Conservation (phyloP, 2,329 filamentous ascomycete species). For the Penicillium sumatraense region DNA sequence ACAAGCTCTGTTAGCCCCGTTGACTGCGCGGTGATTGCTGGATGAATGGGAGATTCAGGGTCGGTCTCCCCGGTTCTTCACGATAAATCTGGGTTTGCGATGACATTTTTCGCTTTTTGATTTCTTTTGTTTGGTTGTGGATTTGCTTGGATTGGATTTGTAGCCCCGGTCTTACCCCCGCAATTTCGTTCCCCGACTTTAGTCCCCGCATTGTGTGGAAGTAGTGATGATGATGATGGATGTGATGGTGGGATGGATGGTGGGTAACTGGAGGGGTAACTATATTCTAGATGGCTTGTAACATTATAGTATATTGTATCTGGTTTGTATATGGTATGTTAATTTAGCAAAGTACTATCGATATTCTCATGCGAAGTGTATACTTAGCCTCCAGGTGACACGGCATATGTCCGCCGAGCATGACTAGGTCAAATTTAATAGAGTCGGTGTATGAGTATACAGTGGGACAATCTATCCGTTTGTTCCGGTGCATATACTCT, state of each 20-base stretch:
- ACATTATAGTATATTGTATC: no score
- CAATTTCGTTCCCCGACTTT: conserved; percentile 5
- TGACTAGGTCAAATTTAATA: neutral
- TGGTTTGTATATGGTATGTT: no score
- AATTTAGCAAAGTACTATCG: no score
- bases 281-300: no score
- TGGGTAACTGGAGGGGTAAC: no score
- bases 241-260: no score
- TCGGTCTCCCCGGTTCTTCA: neutral
- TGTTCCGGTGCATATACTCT: neutral
- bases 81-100: neutral
- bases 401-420: conserved; percentile 4
- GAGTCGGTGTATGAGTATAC: neutral
- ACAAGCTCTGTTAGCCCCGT: no score
- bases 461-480: no score
- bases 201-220: neutral
- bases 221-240: neutral
- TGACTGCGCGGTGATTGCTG: no score
- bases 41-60: neutral
- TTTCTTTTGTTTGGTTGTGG: no score
- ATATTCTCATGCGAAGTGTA: no score
- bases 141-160: no score
- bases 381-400: conserved; percentile 5
- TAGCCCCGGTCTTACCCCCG: neutral
- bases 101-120: neutral